phyloP scores from a whole-genome alignment of 768 basidiomycete genomes.

The Butyriboletus loyo region DNA sequence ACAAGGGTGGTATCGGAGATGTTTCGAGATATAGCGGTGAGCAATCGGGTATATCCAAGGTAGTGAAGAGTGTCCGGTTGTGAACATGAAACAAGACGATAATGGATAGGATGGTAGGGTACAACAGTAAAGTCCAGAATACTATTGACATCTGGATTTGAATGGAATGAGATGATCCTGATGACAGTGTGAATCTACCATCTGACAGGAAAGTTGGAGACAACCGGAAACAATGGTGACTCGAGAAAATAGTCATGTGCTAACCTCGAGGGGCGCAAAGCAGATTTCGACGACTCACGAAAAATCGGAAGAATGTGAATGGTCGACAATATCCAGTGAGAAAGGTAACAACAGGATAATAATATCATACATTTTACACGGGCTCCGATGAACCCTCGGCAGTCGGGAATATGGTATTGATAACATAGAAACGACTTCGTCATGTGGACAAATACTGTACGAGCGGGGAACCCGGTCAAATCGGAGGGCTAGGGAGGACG shows the following conservation, averaged over 20 bases:
- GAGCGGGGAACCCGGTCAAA: conserved; percentile 8
- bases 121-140: conserved; percentile 14
- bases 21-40: conserved; percentile 87
- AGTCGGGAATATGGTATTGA: conserved; percentile 24
- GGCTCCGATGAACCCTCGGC: conserved; percentile 6
- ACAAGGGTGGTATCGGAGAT: conserved; percentile 78
- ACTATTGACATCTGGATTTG: conserved; percentile 11
- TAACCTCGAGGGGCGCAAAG: not conserved
- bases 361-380: conserved; percentile 26
- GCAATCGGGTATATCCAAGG: conserved; percentile 86
- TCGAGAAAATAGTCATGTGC: conserved; percentile 21
- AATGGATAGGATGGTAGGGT: conserved; percentile 3
- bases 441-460: conserved; percentile 26
- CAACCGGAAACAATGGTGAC: not conserved
- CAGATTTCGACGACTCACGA: conserved; percentile 1
- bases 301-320: conserved; percentile 3
- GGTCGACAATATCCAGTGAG: conserved; percentile 9
- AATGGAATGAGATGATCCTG: conserved; percentile 6
- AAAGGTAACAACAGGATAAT: conserved; percentile 18
- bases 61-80: conserved; percentile 81
- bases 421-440: conserved; percentile 19
- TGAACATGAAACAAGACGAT: conserved; percentile 22
- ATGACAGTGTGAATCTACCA: conserved; percentile 12
- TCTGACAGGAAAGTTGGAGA: conserved; percentile 4
- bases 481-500: not conserved